These are phyloP conservation scores for Canariomyces notabilis DNA, from an alignment of 2,329 filamentous ascomycete genomes.

Conservation along the genomic window DNA sequence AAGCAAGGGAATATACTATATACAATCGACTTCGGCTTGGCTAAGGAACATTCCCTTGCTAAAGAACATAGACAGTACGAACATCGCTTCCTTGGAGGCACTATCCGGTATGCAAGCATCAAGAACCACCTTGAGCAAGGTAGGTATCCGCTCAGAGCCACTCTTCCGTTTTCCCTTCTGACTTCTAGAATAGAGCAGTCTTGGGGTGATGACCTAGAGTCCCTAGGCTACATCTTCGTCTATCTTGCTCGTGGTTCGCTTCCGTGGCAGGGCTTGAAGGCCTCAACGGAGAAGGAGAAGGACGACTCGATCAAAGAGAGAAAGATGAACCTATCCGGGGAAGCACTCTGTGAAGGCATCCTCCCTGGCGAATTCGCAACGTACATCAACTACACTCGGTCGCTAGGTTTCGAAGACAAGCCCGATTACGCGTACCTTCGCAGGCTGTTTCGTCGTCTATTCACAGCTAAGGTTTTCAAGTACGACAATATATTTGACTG, in stretches of 20 bases:
- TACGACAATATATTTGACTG: conserved; percentile 77
- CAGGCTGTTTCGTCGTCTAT: conserved; percentile 70
- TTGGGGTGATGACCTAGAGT: conserved; percentile 97
- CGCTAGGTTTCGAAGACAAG: conserved; percentile 68
- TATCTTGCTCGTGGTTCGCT: too few relatives aligned
- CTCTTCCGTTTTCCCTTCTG: too few relatives aligned
- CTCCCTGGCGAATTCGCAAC: conserved; percentile 67
- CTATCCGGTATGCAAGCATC: too few relatives aligned
- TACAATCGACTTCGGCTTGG: too few relatives aligned
- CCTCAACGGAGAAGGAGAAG: conserved; percentile 84
- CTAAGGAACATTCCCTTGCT: too few relatives aligned
- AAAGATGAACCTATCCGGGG: conserved; percentile 51
- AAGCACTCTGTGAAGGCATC: conserved; percentile 68
- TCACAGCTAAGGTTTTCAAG: conserved; percentile 66
- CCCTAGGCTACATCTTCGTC: conserved; percentile 95
- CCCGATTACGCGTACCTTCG: conserved; percentile 71
- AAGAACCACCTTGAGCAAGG: too few relatives aligned
- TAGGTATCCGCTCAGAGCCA: too few relatives aligned
- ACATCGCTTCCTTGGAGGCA: too few relatives aligned
- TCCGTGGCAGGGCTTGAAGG: conserved; percentile 34
- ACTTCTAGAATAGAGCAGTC: too few relatives aligned
- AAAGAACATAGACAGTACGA: too few relatives aligned
- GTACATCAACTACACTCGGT: conserved; percentile 71
- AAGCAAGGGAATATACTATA: conserved; percentile 98
- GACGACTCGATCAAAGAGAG: conserved; percentile 1